Base-by-base conservation (phyloP, 495 filamentous ascomycete genomes). In the Viridothelium virens region DNA sequence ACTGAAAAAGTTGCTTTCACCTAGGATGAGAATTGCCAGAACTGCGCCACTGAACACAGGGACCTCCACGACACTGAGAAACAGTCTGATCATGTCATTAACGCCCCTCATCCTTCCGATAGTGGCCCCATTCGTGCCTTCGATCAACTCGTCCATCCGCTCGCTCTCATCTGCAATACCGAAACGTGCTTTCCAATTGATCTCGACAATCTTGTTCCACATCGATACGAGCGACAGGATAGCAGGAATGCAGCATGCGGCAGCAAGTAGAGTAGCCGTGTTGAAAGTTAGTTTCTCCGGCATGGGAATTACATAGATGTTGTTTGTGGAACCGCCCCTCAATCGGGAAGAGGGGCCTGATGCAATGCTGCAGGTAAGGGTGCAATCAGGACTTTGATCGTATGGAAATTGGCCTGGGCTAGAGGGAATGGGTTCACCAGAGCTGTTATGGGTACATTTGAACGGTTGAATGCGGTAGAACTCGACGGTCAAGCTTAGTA, bases 1-100 rank as follows among this genome's bases (percentile, higher is more conserved):
- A 63, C 82, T 86, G 67, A 74, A 85, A 68, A 87, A 85, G 66
- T 87, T 87, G 66, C 74, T 74, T 67, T 86, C 85, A 11, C 85
- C 84, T 7, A 80, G 72, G 31, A 83, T 70, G 62, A 87, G 71
- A 61, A 87, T 81, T 2, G 79, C 81, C 7, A 85, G 61, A 3
- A 86, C 80, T 16, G 80, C 82, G 59, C 75, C 82, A 39, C 72
- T 76, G 38, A 85, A 85, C 0, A 87, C 63, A 0, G 83, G 83
- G 47, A 84, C 72, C 64, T 84, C 82, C 16, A 84, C 71, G 36
- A 78, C 77, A 48, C 76, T 76, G 44, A 85, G 66, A 66, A 82
- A 79, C 14, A 68, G 61, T 41, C 78, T 72, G 14, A 86, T 76
- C 48, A 70, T 67, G 0, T 67, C 69, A 63, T 83, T 79, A 53